Percentiles rank a stretch among this genome's conserved stretches.
Evolutionary conservation across 306 rosid species (phyloP).

Genomic region (Trichosanthes cucumerina): DNA sequence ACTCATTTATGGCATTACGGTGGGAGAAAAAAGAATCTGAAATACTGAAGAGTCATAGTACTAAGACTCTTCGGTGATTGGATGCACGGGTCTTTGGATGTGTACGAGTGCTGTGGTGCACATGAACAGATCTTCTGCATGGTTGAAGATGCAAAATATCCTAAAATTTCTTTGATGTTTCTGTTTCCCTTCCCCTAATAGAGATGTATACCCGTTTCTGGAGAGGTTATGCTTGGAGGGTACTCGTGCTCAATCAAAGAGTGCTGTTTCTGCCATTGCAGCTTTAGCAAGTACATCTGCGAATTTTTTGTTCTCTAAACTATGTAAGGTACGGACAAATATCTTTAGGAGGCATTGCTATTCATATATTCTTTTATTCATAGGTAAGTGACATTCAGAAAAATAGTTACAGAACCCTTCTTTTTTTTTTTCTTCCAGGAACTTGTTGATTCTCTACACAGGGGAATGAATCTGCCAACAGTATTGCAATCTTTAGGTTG

Average conservation of each 20-base stretch:
- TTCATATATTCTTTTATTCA: neutral
- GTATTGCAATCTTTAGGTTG: conserved; percentile 88
- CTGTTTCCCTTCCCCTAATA: conserved; percentile 20
- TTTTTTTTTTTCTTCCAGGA: conserved; percentile 28
- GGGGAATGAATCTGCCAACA: conserved; percentile 55
- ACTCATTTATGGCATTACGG: neutral
- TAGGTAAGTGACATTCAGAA: neutral
- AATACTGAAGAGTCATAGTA: neutral
- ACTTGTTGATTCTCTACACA: conserved; percentile 42
- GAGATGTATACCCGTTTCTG: conserved; percentile 64
- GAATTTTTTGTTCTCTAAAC: conserved; percentile 30
- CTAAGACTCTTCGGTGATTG: neutral
- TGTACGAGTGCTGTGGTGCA: neutral
- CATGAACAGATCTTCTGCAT: neutral
- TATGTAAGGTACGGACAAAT: conserved; percentile 50
- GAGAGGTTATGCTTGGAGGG: conserved; percentile 57
- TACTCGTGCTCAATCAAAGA: conserved; percentile 68
- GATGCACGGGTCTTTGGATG: neutral
- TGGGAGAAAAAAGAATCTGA: neutral
- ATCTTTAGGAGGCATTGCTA: neutral
- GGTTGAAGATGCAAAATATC: neutral
- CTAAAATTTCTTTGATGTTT: conserved; percentile 4
- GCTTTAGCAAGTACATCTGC: conserved; percentile 36
- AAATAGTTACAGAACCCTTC: neutral
- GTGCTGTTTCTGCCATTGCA: conserved; percentile 60